phyloP scores from a whole-genome alignment of 805 yeast genomes.

The Sugiyamaella qingdaonensis region DNA sequence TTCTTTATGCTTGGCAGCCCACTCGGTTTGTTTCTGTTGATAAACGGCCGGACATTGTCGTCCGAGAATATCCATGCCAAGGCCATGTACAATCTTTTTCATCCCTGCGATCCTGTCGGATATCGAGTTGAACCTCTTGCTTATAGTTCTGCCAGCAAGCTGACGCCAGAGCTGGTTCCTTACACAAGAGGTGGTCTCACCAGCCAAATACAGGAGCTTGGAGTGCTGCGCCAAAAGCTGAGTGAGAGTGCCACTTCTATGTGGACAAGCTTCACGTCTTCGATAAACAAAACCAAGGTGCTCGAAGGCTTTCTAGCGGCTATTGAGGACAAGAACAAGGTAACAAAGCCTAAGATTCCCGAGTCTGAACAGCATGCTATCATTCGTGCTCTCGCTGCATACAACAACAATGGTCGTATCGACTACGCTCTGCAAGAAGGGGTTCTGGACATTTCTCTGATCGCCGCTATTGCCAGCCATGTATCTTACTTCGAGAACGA shows the following conservation, averaged over 20 bases:
- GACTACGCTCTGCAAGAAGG: constrained; percentile 81
- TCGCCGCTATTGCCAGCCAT: constrained; percentile 82
- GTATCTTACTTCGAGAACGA: constrained; percentile 82
- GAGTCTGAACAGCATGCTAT: constrained; percentile 13
- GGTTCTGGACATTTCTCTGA: constrained; percentile 69
- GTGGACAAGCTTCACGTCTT: constrained; percentile 12
- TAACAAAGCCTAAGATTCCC: background rate
- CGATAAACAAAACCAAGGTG: background rate
- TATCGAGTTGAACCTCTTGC: constrained; percentile 86
- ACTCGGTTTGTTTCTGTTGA: constrained; percentile 75
- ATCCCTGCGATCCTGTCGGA: constrained; percentile 89
- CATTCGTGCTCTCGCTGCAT: constrained; percentile 36
- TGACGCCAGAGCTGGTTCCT: constrained; percentile 56
- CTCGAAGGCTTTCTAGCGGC: background rate
- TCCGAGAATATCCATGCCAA: constrained; percentile 26
- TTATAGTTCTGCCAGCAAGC: constrained; percentile 41
- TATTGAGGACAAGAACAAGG: background rate
- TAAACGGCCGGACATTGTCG: constrained; percentile 58
- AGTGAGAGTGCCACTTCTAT: constrained; percentile 16
- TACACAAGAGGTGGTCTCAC: constrained; percentile 42
- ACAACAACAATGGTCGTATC: constrained; percentile 72
- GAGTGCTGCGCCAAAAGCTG: constrained; percentile 19
- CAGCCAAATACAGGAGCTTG: constrained; percentile 37
- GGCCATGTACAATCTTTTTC: constrained; percentile 76
- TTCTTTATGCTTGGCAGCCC: constrained; percentile 88